Evolutionary conservation across 2,329 filamentous ascomycete species (phyloP), one percentile per base, ranked within the genome.

Genomic region (Colletotrichum plurivorum): DNA sequence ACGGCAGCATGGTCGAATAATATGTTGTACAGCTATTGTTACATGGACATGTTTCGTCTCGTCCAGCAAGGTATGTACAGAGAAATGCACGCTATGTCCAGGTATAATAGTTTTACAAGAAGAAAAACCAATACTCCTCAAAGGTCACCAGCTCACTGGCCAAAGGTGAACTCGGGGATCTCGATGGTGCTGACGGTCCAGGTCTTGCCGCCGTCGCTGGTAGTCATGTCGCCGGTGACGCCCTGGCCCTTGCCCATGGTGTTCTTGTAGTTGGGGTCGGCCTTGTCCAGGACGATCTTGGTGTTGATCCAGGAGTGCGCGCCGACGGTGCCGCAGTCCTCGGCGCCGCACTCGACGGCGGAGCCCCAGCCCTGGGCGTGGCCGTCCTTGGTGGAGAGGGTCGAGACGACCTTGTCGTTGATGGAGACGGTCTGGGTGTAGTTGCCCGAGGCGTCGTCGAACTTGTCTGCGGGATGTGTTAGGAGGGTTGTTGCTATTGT

Each of bases 251-350:
- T 67, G 59, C 64, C 64, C 43, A 63, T 51, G 53, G 64, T 67
- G 64, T 31, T 27, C 48, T 55, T 67, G 64, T 67, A 67, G 64
- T 63, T 57, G 58, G 64, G 45, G 16, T 67, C 64, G 36, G 59
- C 51, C 64, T 67, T 67, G 53, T 67, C 64, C 36, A 67, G 64
- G 39, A 67, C 48, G 59, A 67, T 67, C 52, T 67, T 63, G 16
- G 64, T 67, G 64, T 67, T 67, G 64, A 67, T 67, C 64, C 64
- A 67, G 45, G 64, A 67, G 59, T 67, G 64, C 48, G 64, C 64
- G 48, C 64, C 64, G 1, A 76, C 62, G 2, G 71, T 75, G 72
- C 93, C 93, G 84, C 93, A 95, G 84, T 93, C 91, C 80, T 95
- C 92, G 78, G 90, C 91, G 63, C 90, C 93, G 78, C 89, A 89